Conservation (phyloP, 2,329 filamentous ascomycete genomes). For the Aspergillus nomiae region DNA sequence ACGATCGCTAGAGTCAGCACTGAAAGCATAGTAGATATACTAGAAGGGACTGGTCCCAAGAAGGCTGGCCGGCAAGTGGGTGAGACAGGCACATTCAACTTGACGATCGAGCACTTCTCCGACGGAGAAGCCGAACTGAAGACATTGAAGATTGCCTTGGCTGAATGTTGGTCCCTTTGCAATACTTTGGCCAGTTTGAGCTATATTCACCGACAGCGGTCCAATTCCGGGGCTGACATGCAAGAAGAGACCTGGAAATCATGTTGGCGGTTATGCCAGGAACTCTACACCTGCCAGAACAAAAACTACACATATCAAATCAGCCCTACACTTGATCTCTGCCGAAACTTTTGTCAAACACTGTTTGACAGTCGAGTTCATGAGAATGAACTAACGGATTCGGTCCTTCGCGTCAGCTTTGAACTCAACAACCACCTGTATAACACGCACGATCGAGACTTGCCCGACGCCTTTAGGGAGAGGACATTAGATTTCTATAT, state of each 20-base stretch:
- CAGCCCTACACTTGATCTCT: conserved; percentile 77
- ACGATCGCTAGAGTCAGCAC: background rate
- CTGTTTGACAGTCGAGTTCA: conserved; percentile 82
- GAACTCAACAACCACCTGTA: conserved; percentile 95
- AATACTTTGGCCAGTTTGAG: conserved; percentile 86
- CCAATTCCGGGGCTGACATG: conserved; percentile 69
- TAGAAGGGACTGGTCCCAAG: conserved; percentile 30
- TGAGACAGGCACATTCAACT: conserved; percentile 26
- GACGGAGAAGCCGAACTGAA: conserved; percentile 61
- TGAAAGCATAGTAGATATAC: conserved; percentile 31
- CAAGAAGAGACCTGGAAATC: conserved; percentile 91
- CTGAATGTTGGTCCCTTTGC: conserved; percentile 91
- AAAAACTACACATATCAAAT: conserved; percentile 70
- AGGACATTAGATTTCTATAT: conserved; percentile 93
- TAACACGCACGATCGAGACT: conserved; percentile 80
- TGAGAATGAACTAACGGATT: conserved; percentile 78
- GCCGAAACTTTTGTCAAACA: conserved; percentile 87
- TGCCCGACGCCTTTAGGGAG: conserved; percentile 86
- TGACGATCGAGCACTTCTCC: conserved; percentile 37
- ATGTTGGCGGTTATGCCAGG: conserved; percentile 91
- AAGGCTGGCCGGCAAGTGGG: conserved; percentile 18
- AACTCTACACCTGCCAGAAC: conserved; percentile 79
- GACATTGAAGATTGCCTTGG: conserved; percentile 73
- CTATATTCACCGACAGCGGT: conserved; percentile 76
- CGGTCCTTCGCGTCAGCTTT: conserved; percentile 86